Conservation (phyloP, 345 rosid species). For the Aegle marmelos region DNA sequence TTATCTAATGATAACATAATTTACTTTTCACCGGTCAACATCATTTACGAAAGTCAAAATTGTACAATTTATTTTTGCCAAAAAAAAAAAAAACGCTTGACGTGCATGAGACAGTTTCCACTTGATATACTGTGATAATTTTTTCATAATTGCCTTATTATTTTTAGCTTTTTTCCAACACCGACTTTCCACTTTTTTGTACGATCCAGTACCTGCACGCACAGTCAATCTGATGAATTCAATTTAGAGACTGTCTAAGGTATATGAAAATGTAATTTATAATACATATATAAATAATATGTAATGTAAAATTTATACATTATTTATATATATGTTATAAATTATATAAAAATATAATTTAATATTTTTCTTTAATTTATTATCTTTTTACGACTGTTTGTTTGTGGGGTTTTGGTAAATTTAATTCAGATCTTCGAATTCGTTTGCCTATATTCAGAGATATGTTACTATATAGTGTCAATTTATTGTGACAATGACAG, state of each 20-base stretch:
- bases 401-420: neutral
- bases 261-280: too few relatives aligned
- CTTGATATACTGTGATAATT: constrained; percentile 17
- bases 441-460: neutral
- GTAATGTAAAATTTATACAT: too few relatives aligned
- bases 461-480: neutral
- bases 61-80: neutral
- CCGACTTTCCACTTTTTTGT: constrained; percentile 18
- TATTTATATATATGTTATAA: too few relatives aligned
- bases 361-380: neutral
- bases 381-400: neutral
- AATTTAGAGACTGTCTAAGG: too few relatives aligned
- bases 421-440: neutral
- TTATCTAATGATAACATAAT: constrained; percentile 10
- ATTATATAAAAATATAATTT: too few relatives aligned
- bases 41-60: constrained; percentile 16
- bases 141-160: constrained; percentile 55
- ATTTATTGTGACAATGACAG: neutral
- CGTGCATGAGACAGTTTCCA: constrained; percentile 4
- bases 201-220: neutral
- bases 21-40: constrained; percentile 16
- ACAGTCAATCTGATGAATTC: constrained; percentile 6
- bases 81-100: neutral
- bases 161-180: constrained; percentile 27
- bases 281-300: too few relatives aligned